These are phyloP conservation scores for Venturia pyrina DNA, from an alignment of 2,329 filamentous ascomycete species.

Conservation along the genomic window DNA sequence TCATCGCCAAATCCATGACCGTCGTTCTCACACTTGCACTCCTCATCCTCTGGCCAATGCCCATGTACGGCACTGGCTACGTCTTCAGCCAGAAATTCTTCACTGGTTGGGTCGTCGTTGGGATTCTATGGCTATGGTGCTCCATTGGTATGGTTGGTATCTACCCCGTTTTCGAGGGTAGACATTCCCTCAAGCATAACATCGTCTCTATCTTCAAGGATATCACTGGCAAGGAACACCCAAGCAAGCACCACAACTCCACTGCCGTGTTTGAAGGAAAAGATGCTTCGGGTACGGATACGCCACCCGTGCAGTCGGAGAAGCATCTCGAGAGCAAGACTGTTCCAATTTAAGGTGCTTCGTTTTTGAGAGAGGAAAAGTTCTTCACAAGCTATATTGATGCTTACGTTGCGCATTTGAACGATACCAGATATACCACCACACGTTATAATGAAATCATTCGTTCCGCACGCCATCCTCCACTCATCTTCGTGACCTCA, in stretches of 20 bases:
- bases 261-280: background rate
- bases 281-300: background rate
- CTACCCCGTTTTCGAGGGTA: slow-evolving; percentile 7
- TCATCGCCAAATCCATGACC: slow-evolving; percentile 14
- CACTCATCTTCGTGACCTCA: no score
- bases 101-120: slow-evolving; percentile 19
- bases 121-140: slow-evolving; percentile 17
- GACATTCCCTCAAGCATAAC: background rate
- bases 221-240: background rate
- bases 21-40: slow-evolving; percentile 17
- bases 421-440: background rate
- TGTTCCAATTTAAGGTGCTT: background rate
- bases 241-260: background rate
- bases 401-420: background rate
- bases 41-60: slow-evolving; percentile 18
- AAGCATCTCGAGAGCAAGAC: background rate
- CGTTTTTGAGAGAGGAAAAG: background rate
- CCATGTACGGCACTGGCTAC: slow-evolving; percentile 19
- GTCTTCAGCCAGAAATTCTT: slow-evolving; percentile 17
- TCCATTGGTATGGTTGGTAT: slow-evolving; percentile 10
- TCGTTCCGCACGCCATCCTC: background rate
- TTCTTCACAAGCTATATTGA: background rate
- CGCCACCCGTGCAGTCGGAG: background rate
- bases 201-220: background rate
- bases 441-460: background rate